phyloP scores from a whole-genome alignment of 805 yeast genomes.

The Metschnikowia lunata region DNA sequence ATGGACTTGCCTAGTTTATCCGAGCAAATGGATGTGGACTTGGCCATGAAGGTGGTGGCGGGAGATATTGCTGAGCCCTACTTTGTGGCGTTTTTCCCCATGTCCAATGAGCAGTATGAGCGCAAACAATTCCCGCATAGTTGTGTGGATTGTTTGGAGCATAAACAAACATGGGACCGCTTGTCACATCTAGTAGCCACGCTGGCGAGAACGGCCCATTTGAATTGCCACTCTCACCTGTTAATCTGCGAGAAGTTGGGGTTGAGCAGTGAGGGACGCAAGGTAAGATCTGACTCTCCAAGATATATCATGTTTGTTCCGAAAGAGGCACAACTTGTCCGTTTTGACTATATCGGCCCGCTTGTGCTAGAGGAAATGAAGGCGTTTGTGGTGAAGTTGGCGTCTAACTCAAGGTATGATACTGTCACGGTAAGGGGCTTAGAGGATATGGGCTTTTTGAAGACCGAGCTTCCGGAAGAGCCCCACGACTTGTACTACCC shows the following conservation, averaged over 20 bases:
- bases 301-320: slow-evolving; percentile 51
- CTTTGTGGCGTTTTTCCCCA: slow-evolving; percentile 65
- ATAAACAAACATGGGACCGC: slow-evolving; percentile 54
- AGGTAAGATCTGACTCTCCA: slow-evolving; percentile 27
- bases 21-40: slow-evolving; percentile 32
- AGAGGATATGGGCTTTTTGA: slow-evolving; percentile 27
- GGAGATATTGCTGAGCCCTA: slow-evolving; percentile 48
- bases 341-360: slow-evolving; percentile 40
- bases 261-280: slow-evolving; percentile 27
- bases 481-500: slow-evolving; percentile 36
- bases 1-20: slow-evolving; percentile 42
- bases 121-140: slow-evolving; percentile 31
- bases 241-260: slow-evolving; percentile 52
- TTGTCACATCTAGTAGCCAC: slow-evolving; percentile 46
- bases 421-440: slow-evolving; percentile 26
- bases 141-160: slow-evolving; percentile 49
- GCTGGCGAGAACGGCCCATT: slow-evolving; percentile 45
- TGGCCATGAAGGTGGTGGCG: slow-evolving; percentile 45
- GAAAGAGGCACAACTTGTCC: slow-evolving; percentile 41
- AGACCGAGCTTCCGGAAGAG: slow-evolving; percentile 24
- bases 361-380: slow-evolving; percentile 28
- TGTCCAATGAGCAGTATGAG: slow-evolving; percentile 39
- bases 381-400: slow-evolving; percentile 45
- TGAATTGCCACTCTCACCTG: slow-evolving; percentile 53
- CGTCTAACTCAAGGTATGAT: slow-evolving; percentile 43